Conservation (phyloP, 108 stramenopile species). For the Nitzschia sp. region DNA sequence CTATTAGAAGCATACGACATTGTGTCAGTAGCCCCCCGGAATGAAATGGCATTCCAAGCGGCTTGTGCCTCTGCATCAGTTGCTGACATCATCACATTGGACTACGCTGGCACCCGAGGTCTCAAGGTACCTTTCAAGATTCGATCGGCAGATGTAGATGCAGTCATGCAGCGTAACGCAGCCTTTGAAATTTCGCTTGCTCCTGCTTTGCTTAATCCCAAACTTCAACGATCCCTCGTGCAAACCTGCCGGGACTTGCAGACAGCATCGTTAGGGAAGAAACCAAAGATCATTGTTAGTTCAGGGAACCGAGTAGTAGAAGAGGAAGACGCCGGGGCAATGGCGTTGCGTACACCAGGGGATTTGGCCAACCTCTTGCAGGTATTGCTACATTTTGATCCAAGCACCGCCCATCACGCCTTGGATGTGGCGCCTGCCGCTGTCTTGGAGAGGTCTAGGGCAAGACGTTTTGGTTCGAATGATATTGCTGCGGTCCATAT, state of each 20-base stretch:
- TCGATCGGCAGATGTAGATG: constrained; percentile 50
- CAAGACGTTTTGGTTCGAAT: constrained; percentile 21
- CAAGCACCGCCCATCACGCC: constrained; percentile 9
- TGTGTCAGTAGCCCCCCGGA: constrained; percentile 64
- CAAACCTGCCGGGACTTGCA: constrained; percentile 57
- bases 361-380: constrained; percentile 51
- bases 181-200: constrained; percentile 69
- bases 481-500: constrained; percentile 10
- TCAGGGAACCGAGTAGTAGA: constrained; percentile 61
- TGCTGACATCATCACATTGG: constrained; percentile 61
- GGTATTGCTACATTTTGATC: constrained; percentile 37
- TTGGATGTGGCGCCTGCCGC: constrained; percentile 4
- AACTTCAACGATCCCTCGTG: constrained; percentile 54
- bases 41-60: constrained; percentile 60
- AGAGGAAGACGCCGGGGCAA: constrained; percentile 51
- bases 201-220: constrained; percentile 58
- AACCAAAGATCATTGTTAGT: constrained; percentile 53
- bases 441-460: constrained; percentile 23
- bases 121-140: constrained; percentile 57
- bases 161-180: constrained; percentile 42
- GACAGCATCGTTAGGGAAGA: constrained; percentile 37
- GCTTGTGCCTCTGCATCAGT: constrained; percentile 50
- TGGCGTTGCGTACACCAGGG: constrained; percentile 57
- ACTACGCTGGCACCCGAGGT: constrained; percentile 63
- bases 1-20: constrained; percentile 65